These are phyloP conservation scores for Tritrichomonas foetus DNA, from an alignment of 208 protist genomes.

Conservation along the genomic window DNA sequence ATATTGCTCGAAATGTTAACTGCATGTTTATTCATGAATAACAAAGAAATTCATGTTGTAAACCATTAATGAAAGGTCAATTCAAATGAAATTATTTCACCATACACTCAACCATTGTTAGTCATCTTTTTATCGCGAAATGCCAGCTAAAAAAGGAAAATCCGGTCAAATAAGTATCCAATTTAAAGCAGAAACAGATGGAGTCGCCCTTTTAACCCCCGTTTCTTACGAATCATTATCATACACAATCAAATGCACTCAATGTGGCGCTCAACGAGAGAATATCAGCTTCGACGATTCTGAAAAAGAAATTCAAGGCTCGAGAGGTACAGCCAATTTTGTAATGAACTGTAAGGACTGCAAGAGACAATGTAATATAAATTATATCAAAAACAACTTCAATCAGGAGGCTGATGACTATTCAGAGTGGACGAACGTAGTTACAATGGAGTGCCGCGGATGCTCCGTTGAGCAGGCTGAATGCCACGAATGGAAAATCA, in stretches of 20 bases:
- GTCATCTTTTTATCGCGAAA: no score
- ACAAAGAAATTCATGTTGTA: no score
- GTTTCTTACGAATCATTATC: not conserved
- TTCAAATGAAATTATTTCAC: no score
- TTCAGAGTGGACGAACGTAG: not conserved
- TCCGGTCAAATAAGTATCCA: not conserved
- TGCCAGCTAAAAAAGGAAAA: not conserved
- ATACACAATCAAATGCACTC: not conserved
- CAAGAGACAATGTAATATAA: not conserved
- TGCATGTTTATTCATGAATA: no score
- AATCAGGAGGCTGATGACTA: not conserved
- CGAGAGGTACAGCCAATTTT: not conserved
- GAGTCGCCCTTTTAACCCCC: not conserved
- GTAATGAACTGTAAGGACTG: not conserved
- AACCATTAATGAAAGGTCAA: no score
- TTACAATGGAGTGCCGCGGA: not conserved
- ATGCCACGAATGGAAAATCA: not conserved
- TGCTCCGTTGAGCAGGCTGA: not conserved
- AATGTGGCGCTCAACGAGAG: not conserved
- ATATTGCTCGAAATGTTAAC: no score
- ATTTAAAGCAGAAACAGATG: constrained; percentile 12
- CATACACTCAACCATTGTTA: no score
- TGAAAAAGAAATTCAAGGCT: not conserved
- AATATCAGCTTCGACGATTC: not conserved
- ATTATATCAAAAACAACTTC: not conserved